These are phyloP conservation scores for Rosa rugosa DNA, from an alignment of 306 rosid species.

Conservation along the genomic window DNA sequence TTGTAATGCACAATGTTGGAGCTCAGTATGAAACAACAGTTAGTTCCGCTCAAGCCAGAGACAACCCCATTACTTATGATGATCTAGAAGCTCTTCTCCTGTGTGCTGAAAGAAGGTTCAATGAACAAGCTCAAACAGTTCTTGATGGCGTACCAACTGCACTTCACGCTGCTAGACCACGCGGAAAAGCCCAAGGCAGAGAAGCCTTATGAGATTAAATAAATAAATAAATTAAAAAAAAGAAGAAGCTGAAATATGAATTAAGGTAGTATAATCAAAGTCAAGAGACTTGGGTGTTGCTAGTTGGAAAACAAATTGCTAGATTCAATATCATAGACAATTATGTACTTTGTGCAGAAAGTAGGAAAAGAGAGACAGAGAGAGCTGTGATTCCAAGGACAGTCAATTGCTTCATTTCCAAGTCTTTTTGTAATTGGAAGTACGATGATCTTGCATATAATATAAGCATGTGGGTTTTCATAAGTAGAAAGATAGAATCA, in stretches of 20 bases:
- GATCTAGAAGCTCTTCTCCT: too few species aligned
- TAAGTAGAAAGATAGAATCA: conserved; percentile 13
- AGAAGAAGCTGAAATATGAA: conserved; percentile 16
- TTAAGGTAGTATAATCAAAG: conserved; percentile 27
- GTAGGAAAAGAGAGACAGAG: conserved; percentile 15
- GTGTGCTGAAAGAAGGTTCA: too few species aligned
- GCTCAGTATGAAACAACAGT: too few species aligned
- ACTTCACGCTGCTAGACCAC: too few species aligned
- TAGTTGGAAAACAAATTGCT: conserved; percentile 23
- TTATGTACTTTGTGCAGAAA: conserved; percentile 19
- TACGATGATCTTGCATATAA: conserved; percentile 23
- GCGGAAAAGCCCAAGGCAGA: conserved; percentile 17
- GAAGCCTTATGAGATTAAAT: neutral
- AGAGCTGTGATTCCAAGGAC: conserved; percentile 15
- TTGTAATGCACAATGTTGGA: too few species aligned
- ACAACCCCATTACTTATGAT: too few species aligned
- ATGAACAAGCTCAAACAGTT: too few species aligned
- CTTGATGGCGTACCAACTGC: too few species aligned
- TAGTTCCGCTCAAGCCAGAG: too few species aligned
- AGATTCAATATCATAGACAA: conserved; percentile 20
- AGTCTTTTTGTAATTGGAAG: conserved; percentile 18
- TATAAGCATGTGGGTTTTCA: conserved; percentile 31
- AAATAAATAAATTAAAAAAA: too few species aligned
- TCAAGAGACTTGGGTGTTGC: conserved; percentile 27
- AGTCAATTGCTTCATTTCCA: conserved; percentile 31